Evolutionary conservation across 345 rosid genomes (phyloP).

Genomic region (Nasturtium officinale): DNA sequence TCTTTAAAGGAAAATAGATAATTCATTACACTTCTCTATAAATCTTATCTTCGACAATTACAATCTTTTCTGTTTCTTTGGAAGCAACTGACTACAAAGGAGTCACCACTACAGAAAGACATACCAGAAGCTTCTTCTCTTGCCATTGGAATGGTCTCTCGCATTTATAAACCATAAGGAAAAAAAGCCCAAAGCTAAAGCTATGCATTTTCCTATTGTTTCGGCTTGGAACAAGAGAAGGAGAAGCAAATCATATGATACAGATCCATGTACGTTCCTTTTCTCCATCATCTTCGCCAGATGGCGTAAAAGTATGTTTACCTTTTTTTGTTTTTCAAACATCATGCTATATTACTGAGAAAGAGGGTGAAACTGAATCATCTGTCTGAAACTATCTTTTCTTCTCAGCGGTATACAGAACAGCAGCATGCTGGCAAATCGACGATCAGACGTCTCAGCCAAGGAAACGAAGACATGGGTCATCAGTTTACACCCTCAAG

Average conservation of each 20-base stretch:
- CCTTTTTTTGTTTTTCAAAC: not conserved
- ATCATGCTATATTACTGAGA: not conserved
- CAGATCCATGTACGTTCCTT: constrained; percentile 78
- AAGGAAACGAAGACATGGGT: constrained; percentile 57
- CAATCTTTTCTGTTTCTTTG: constrained; percentile 39
- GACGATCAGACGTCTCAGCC: constrained; percentile 58
- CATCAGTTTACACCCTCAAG: constrained; percentile 81
- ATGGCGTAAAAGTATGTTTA: constrained; percentile 38
- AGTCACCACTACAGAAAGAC: not conserved
- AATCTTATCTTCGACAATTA: constrained; percentile 22
- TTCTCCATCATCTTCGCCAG: constrained; percentile 48
- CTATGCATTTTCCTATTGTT: constrained; percentile 85
- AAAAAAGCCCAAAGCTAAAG: not conserved
- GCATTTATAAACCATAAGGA: constrained; percentile 12
- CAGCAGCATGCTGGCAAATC: constrained; percentile 69
- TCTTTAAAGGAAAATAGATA: not conserved
- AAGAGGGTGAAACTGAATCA: constrained; percentile 31
- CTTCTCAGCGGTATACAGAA: constrained; percentile 75
- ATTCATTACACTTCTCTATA: constrained; percentile 35
- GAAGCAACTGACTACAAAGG: constrained; percentile 24
- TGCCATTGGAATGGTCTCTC: constrained; percentile 18
- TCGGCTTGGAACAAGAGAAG: constrained; percentile 95
- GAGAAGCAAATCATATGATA: constrained; percentile 82
- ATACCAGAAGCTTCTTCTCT: constrained; percentile 26
- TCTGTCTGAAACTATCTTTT: constrained; percentile 30